Base-by-base conservation (phyloP, 1,284 basidiomycete genomes). In the Psilocybe mexicana region DNA sequence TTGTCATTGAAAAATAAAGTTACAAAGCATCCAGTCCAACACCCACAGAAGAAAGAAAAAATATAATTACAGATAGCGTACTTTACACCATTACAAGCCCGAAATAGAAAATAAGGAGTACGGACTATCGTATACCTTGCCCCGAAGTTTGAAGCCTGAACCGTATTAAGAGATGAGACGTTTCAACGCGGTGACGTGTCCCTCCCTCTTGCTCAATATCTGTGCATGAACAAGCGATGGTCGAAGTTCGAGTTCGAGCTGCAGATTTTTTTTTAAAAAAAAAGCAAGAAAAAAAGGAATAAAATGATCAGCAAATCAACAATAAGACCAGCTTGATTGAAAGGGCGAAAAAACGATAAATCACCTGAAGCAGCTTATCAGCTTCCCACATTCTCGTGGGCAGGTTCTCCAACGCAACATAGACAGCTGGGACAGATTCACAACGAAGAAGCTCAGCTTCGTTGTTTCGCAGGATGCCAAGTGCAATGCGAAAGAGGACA, bases 321-420 rank as follows among this genome's bases (percentile, higher is more conserved):
- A 8, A 8, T 8, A 33, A 33, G 4, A 8, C 30, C 18, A 18
- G 18, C 18, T 18, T 18, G 18, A 18, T 18, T 18, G 18, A 18
- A 18, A 18, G 18, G 18, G 18, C 18, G 18, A 18, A 18, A 18
- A 18, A 18, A 18, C 18, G 18, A 18, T 18, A 44, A 49, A 83
- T 47, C 61, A 94, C 93, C 79, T 92, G 88, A 48, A 98, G 79
- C 2, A 99, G 77, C 70, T 88, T 91, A 70, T 98, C 96, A 0
- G 93, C 88, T 61, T 93, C 85, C 90, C 96, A 98, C 81, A 96
- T 88, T 54, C 94, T 81, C 11, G 91, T 92, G 0, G 96, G 96
- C 64, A 96, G 77, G 63, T 89, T 90, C 66, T 93, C 89, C 48
- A 98, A 75, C 10, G 90, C 84, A 7, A 93, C 88, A 67, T 98